Base-by-base conservation (phyloP, 768 basidiomycete species). In the Panaeolus cyanescens region DNA sequence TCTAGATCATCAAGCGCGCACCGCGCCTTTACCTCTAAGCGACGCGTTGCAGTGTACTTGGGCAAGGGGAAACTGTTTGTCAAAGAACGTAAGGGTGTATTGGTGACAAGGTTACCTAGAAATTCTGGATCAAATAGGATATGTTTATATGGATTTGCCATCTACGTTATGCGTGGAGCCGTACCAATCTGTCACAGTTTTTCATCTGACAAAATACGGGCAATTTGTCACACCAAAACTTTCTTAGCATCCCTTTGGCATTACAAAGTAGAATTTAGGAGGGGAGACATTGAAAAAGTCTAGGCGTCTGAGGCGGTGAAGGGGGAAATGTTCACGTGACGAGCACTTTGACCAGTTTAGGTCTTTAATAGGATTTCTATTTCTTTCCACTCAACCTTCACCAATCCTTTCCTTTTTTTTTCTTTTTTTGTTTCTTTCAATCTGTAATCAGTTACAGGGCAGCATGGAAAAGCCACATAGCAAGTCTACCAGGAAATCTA, bases 391-490 rank as follows among this genome's bases (percentile, higher is more conserved):
- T 60, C 59, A 61, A 54, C 59, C 45, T 32, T 56, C 53, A 58
- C 39, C 61, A 56, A 58, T 60, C 53, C 61, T 55, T 55, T 59
- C 36, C 59, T 57, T 59, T 59, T 64, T 58, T 54, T 36, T 60
- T 42, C 53, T 54, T 58, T 61, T 58, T 56, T 59, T 60, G 54
- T 58, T 32, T 58, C 55, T 55, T 39, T 39, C 37, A 50, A 30
- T 25, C 15, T 28, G 30, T 50, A 50, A 25, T 50, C 40, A 60
- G 62, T 40, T 32, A 55, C 32, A n/a, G 55, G n/a, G 45, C 55
- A 55, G 63, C 64, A 79, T 79, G 79, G 79, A 79, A 50, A 28
- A 50, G 45, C 45, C 45, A 6, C 45, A 50, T 28, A 50, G 30
- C 25, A 50, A 50, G 45, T 50, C 25, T 20, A 50, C 9, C 45